Conservation (phyloP, 2,329 filamentous ascomycete genomes). For the Penicillium fuscoglaucum region DNA sequence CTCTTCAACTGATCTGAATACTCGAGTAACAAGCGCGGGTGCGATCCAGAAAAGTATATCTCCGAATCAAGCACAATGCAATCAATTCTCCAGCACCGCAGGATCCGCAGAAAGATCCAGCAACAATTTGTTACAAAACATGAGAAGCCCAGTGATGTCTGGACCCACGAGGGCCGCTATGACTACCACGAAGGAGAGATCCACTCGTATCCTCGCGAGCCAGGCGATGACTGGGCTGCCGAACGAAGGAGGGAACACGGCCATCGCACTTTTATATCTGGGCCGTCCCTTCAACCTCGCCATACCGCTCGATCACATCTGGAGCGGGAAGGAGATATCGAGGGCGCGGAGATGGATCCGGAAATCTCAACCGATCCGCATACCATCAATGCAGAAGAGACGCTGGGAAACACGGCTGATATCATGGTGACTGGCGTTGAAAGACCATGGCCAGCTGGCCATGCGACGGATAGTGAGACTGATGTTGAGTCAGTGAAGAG, state of each 20-base stretch:
- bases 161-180: slow-evolving; percentile 20
- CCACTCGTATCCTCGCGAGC: background rate
- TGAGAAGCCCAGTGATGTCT: slow-evolving; percentile 14
- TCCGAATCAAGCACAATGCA: slow-evolving; percentile 15
- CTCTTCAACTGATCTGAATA: background rate
- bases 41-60: background rate
- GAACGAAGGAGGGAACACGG: slow-evolving; percentile 7
- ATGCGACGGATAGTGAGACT: background rate
- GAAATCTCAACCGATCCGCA: slow-evolving; percentile 14
- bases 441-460: slow-evolving; percentile 17
- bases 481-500: slow-evolving; percentile 25
- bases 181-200: slow-evolving; percentile 12
- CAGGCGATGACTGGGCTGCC: background rate
- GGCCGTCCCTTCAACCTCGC: slow-evolving; percentile 6
- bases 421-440: slow-evolving; percentile 29
- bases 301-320: slow-evolving; percentile 3
- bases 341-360: slow-evolving; percentile 16
- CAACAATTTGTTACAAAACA: slow-evolving; percentile 23
- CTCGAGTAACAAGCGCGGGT: background rate
- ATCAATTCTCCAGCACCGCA: slow-evolving; percentile 13
- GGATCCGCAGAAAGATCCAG: slow-evolving; percentile 21
- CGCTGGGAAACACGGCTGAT: slow-evolving; percentile 24
- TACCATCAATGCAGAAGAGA: slow-evolving; percentile 19
- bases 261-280: slow-evolving; percentile 5
- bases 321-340: slow-evolving; percentile 8